phyloP scores from a whole-genome alignment of 768 basidiomycete species.

The Sporobolomyces phaffii region DNA sequence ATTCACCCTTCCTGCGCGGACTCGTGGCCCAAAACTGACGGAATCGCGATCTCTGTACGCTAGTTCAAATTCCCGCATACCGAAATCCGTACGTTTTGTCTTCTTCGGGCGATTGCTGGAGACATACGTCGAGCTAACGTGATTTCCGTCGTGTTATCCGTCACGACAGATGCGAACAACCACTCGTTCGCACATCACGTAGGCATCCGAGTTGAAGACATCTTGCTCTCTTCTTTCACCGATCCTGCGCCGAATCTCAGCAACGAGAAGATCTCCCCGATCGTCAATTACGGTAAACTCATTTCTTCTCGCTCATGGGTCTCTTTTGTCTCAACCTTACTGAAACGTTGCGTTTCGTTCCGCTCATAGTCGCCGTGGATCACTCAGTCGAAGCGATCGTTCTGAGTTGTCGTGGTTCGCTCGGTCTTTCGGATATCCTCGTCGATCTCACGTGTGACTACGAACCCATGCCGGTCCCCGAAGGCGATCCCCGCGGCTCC shows the following conservation, averaged over 20 bases:
- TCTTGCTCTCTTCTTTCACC: conserved; percentile 47
- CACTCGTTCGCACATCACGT: conserved; percentile 47
- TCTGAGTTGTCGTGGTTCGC: conserved; percentile 42
- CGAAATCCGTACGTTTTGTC: conserved; percentile 39
- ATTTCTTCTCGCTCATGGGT: no score
- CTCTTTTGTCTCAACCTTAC: background rate
- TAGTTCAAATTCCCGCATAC: conserved; percentile 46
- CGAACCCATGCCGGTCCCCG: conserved; percentile 42
- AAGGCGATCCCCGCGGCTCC: conserved; percentile 41
- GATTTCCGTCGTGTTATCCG: no score
- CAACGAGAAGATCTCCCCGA: conserved; percentile 30
- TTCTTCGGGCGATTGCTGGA: no score
- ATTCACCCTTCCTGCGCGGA: no score
- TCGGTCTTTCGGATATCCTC: conserved; percentile 48
- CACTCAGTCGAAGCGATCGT: conserved; percentile 46
- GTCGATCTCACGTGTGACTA: conserved; percentile 48
- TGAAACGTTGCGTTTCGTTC: no score
- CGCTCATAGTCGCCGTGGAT: conserved; percentile 45
- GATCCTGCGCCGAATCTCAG: conserved; percentile 42
- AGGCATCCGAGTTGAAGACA: conserved; percentile 46
- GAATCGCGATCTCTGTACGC: no score
- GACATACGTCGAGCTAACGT: no score
- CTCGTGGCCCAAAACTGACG: background rate
- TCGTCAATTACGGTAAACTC: conserved; percentile 28
- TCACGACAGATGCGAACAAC: conserved; percentile 34